phyloP scores from a whole-genome alignment of 805 yeast genomes.

The Soucietia sequanensis region DNA sequence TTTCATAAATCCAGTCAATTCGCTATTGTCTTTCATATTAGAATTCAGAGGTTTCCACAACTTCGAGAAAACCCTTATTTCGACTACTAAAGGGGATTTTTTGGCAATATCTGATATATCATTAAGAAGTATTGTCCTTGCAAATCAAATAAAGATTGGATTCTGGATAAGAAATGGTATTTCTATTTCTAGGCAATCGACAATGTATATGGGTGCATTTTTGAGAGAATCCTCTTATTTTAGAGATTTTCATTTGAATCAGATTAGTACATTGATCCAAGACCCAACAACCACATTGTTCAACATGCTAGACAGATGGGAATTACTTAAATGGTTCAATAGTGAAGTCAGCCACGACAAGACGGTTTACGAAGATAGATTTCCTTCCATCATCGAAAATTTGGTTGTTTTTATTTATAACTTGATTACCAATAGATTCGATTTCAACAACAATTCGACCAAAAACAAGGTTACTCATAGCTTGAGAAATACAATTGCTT shows the following conservation, averaged over 20 bases:
- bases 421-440: slow-evolving; percentile 37
- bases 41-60: slow-evolving; percentile 27
- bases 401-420: slow-evolving; percentile 45
- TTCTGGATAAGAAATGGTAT: slow-evolving; percentile 77
- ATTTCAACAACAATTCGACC: slow-evolving; percentile 20
- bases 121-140: slow-evolving; percentile 57
- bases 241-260: slow-evolving; percentile 48
- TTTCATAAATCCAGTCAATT: slow-evolving; percentile 59
- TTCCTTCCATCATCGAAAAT: slow-evolving; percentile 42
- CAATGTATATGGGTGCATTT: slow-evolving; percentile 43
- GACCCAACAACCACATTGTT: slow-evolving; percentile 33
- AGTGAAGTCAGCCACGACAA: slow-evolving; percentile 29
- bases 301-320: slow-evolving; percentile 56
- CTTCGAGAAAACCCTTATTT: slow-evolving; percentile 12
- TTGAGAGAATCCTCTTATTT: slow-evolving; percentile 40
- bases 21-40: slow-evolving; percentile 49
- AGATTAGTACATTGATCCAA: slow-evolving; percentile 39
- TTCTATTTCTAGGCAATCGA: slow-evolving; percentile 49
- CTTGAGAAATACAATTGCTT: slow-evolving; percentile 45
- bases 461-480: slow-evolving; percentile 24
- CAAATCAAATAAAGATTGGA: slow-evolving; percentile 60
- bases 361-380: slow-evolving; percentile 49
- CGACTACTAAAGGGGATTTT: slow-evolving; percentile 29
- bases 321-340: slow-evolving; percentile 48
- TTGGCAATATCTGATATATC: slow-evolving; percentile 54